Evolutionary conservation across 352 stramenopile species (phyloP), one percentile per base, ranked within the genome.

Genomic region (Globisporangium mamillatum): DNA sequence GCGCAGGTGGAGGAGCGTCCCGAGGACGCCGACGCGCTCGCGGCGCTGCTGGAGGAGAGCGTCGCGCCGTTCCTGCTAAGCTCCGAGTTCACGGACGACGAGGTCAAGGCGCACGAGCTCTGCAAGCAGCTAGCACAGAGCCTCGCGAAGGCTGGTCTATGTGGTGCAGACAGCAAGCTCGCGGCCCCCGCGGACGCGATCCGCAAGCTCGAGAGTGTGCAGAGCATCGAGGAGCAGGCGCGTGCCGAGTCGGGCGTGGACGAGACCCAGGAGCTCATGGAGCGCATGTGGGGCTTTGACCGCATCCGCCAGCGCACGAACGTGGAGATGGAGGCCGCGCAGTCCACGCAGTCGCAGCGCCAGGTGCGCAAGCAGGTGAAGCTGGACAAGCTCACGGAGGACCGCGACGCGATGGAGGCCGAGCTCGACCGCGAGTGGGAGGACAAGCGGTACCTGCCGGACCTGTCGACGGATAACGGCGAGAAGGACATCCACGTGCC

Each of bases 401-500:
- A 92, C 41, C 70, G 75, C 34, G 84, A 88, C 10, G 69, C 78
- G 29, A 71, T 79, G 38, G 81, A 88, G 44, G 85, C 86, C 10
- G 84, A 90, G 60, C 72, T 84, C 55, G 88, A 95, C 62, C 80
- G 84, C 32, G 75, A 88, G 73, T 95, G 88, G 88, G 88, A 95
- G 67, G 86, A 95, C 68, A 75, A 74, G 38, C 84, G 88, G 24
- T 80, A 89, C 59, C 68, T 95, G 64, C 88, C 88, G 0, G 88
- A 95, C 63, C 66, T 95, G 61, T 84, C 76, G 29, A 84, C 82
- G 54, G 88, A 94, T 75, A 95, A 81, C 20, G 88, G 88, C 60
- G 88, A 95, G 66, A 78, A 87, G 60, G 90, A 98, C 72, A 92
- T 98, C 46, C 86, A 96, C 71, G 89, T 97, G 38, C 76, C 89